These are phyloP conservation scores for Eimeria mitis DNA, from an alignment of 169 alveolate species.

Conservation along the genomic window DNA sequence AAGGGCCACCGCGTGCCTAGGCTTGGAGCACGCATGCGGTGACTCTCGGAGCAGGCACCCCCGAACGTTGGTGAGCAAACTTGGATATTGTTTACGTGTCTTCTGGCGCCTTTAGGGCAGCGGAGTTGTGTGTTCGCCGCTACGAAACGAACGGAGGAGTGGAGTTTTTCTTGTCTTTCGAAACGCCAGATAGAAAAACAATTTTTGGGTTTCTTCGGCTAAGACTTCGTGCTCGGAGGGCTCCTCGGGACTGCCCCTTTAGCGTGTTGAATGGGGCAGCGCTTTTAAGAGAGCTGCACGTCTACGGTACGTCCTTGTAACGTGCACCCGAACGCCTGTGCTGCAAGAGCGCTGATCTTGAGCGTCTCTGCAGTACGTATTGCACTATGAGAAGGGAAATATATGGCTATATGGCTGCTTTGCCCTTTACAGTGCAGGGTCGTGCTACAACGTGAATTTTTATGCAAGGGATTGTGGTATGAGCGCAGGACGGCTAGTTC, in stretches of 20 bases:
- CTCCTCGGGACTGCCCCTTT: slow-evolving; percentile 86
- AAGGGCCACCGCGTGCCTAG: background rate
- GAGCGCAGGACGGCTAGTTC: slow-evolving; percentile 75
- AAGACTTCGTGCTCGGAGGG: slow-evolving; percentile 85
- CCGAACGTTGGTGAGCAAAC: background rate
- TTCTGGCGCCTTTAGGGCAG: slow-evolving; percentile 1
- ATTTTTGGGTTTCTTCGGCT: slow-evolving; percentile 94
- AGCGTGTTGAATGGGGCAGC: slow-evolving; percentile 88
- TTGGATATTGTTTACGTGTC: background rate
- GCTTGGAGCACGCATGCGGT: background rate
- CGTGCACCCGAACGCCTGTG: background rate
- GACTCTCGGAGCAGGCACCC: background rate
- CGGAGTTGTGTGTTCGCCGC: slow-evolving; percentile 68
- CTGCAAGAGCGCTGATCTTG: background rate
- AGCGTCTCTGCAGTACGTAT: slow-evolving; percentile 28
- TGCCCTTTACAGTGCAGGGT: slow-evolving; percentile 66
- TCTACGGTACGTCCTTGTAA: slow-evolving; percentile 90
- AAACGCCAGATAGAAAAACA: slow-evolving; percentile 84
- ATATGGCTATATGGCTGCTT: background rate
- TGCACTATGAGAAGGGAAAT: slow-evolving; percentile 71
- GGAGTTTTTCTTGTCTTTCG: slow-evolving; percentile 84
- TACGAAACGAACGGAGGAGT: slow-evolving; percentile 75
- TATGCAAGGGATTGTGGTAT: background rate
- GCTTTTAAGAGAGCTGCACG: slow-evolving; percentile 95
- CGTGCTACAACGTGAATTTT: background rate